These are phyloP conservation scores for Neurospora terricola DNA, from an alignment of 495 filamentous ascomycete genomes.

Conservation along the genomic window DNA sequence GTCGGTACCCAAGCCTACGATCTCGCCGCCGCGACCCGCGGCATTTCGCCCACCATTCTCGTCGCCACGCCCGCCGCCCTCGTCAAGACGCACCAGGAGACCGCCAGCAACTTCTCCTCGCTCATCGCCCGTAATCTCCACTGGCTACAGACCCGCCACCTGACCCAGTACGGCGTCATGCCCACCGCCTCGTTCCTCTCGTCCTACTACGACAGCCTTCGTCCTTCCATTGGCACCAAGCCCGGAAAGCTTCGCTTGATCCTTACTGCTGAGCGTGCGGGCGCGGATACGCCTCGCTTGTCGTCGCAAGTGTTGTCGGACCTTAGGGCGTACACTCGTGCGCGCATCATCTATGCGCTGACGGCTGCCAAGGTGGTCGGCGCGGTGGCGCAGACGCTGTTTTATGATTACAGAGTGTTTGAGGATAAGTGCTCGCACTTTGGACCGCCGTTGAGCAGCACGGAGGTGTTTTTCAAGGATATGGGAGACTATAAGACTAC, in stretches of 20 bases:
- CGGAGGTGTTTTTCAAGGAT: constrained; percentile 65
- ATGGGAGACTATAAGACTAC: constrained; percentile 47
- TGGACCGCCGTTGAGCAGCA: constrained; percentile 67
- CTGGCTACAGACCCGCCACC: constrained; percentile 55
- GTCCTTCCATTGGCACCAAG: constrained; percentile 50
- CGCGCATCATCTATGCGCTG: constrained; percentile 76
- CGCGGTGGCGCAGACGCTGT: constrained; percentile 69
- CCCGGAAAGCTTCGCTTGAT: constrained; percentile 70
- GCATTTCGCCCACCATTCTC: constrained; percentile 72
- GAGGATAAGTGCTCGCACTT: constrained; percentile 57
- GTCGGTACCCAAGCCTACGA: constrained; percentile 63
- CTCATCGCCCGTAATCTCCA: constrained; percentile 38
- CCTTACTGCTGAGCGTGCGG: constrained; percentile 52
- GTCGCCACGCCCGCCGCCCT: constrained; percentile 70
- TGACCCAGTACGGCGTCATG: constrained; percentile 64
- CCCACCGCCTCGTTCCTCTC: constrained; percentile 53
- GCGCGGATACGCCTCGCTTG: constrained; percentile 41
- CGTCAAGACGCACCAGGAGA: constrained; percentile 48
- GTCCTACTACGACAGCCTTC: constrained; percentile 47
- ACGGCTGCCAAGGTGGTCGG: constrained; percentile 76
- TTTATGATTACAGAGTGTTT: constrained; percentile 75
- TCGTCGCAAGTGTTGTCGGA: constrained; percentile 63
- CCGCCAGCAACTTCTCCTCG: constrained; percentile 36
- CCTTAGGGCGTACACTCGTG: constrained; percentile 66
- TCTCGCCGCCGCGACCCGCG: constrained; percentile 58